A percentile compares a stretch with the other conserved stretches of the same genome.
phyloP scores from a whole-genome alignment of 2,329 filamentous ascomycete genomes.

The Penicillium digitatum region DNA sequence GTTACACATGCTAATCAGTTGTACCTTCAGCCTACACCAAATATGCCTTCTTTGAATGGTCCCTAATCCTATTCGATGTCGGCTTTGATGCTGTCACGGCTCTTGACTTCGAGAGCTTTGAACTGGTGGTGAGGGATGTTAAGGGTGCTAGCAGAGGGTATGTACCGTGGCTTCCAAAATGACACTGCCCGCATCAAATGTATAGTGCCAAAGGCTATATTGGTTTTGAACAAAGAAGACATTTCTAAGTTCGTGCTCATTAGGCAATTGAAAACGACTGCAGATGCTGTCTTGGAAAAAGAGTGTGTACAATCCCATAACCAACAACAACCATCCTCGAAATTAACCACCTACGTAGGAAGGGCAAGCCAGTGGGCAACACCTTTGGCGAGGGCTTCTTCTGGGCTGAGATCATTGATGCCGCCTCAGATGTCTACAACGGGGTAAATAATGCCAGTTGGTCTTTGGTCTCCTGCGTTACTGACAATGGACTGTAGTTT shows the following conservation, averaged over 20 bases:
- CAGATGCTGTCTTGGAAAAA: conserved; percentile 60
- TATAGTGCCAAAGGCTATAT: conserved; percentile 46
- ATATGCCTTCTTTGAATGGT: conserved; percentile 98
- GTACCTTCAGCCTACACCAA: conserved; percentile 77
- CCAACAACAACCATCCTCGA: conserved; percentile 10
- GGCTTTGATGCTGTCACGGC: conserved; percentile 93
- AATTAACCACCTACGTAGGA: conserved; percentile 51
- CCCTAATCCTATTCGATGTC: conserved; percentile 89
- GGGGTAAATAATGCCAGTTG: conserved; percentile 56
- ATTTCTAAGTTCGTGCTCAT: conserved; percentile 34
- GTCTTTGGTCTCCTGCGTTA: background rate
- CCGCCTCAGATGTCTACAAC: conserved; percentile 83
- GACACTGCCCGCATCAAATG: conserved; percentile 52
- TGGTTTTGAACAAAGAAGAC: conserved; percentile 31
- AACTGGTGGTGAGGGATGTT: conserved; percentile 81
- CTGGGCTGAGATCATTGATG: conserved; percentile 71
- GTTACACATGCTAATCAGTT: background rate
- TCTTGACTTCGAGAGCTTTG: conserved; percentile 83
- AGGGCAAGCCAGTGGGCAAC: conserved; percentile 67
- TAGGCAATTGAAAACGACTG: conserved; percentile 50
- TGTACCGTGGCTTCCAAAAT: conserved; percentile 91
- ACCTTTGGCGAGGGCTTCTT: conserved; percentile 70
- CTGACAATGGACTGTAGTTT: conserved; percentile 55
- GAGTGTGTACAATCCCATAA: conserved; percentile 57
- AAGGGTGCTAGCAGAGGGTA: conserved; percentile 96